Conservation (phyloP, 108 stramenopile genomes). For the Pseudonitzschia delicatissima region DNA sequence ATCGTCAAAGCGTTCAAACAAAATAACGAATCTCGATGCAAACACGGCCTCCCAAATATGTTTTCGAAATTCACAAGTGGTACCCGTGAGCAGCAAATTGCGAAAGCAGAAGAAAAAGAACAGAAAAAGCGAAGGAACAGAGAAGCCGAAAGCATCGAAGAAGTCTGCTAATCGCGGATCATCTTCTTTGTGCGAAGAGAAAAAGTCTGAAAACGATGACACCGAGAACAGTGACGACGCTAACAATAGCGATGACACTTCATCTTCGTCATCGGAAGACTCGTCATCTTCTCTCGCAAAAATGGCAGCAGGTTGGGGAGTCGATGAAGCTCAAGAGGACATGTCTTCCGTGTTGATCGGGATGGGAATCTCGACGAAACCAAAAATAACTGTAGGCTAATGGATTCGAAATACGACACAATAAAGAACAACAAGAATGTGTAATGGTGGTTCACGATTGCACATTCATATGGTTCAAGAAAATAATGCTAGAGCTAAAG, state of each 20-base stretch:
- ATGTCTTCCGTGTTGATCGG: background rate
- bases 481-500: too few species aligned
- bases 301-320: conserved; percentile 18
- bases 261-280: conserved; percentile 2
- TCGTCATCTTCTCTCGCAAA: conserved; percentile 2
- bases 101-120: background rate
- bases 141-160: background rate
- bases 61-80: conserved; percentile 18
- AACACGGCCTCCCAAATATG: conserved; percentile 43
- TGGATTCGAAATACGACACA: background rate
- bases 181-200: background rate
- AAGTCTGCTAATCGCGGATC: background rate
- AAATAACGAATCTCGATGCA: conserved; percentile 25
- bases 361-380: background rate
- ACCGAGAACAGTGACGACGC: background rate
- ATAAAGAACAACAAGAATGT: too few species aligned
- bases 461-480: too few species aligned
- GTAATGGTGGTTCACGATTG: too few species aligned
- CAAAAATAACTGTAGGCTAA: background rate
- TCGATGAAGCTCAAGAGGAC: conserved; percentile 1
- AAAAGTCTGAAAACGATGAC: background rate
- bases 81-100: background rate
- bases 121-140: background rate
- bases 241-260: too few species aligned
- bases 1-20: background rate